Evolutionary conservation across 2,329 filamentous ascomycete species (phyloP).

Genomic region (Curvularia lunata): DNA sequence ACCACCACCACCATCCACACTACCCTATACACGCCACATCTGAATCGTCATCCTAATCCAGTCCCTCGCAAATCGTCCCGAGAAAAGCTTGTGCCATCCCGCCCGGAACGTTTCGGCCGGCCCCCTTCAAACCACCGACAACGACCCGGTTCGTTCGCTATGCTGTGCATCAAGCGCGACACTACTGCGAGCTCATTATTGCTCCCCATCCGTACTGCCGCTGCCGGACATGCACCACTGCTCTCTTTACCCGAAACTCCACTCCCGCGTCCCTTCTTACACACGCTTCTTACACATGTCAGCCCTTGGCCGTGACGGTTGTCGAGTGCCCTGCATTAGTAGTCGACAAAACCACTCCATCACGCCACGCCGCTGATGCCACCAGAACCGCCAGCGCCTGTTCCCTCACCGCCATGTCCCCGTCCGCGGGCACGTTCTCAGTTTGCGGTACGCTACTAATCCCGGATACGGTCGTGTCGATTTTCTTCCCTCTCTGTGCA

Average conservation of each 20-base stretch:
- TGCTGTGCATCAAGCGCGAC: not conserved
- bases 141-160: not conserved
- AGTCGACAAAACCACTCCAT: constrained; percentile 8
- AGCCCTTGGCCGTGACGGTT: constrained; percentile 7
- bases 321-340: constrained; percentile 18
- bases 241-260: constrained; percentile 8
- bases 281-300: constrained; percentile 5
- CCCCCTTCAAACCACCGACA: constrained; percentile 4
- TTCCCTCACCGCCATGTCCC: constrained; percentile 18
- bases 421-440: constrained; percentile 1
- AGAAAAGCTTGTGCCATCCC: constrained; percentile 14
- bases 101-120: constrained; percentile 7
- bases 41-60: not conserved
- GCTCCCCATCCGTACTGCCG: constrained; percentile 2
- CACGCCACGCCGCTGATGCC: constrained; percentile 19
- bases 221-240: constrained; percentile 7
- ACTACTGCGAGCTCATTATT: constrained; percentile 13
- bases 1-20: not conserved
- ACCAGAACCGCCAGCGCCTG: constrained; percentile 8
- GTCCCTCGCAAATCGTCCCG: constrained; percentile 9
- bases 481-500: constrained; percentile 5
- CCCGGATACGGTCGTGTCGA: constrained; percentile 7
- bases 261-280: not conserved
- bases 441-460: constrained; percentile 2
- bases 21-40: not conserved